Evolutionary conservation across 306 rosid genomes (phyloP).

Genomic region (Sicyos edulis): DNA sequence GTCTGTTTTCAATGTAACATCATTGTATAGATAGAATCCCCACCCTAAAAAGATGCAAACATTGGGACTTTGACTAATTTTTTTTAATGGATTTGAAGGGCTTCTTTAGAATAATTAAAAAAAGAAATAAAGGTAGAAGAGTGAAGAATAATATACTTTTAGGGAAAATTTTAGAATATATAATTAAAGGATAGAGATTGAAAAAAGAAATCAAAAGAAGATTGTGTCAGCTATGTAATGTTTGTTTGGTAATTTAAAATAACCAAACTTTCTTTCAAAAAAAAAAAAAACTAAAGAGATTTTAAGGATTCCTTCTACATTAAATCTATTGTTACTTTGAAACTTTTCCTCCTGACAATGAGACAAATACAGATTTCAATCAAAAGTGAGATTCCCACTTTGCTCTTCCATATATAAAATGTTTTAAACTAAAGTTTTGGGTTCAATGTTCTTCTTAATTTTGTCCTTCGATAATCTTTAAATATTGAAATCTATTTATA

Average conservation of each 20-base stretch:
- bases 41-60: constrained; percentile 13
- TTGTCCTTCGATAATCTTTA: background rate
- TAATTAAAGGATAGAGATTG: background rate
- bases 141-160: constrained; percentile 1
- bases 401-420: no score
- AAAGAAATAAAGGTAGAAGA: background rate
- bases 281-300: no score
- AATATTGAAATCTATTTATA: background rate
- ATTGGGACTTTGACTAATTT: background rate
- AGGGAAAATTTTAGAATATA: background rate
- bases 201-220: constrained; percentile 6
- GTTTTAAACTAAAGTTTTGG: background rate
- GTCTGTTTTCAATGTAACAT: background rate
- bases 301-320: background rate
- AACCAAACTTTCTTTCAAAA: no score
- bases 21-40: background rate
- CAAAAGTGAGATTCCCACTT: constrained; percentile 3
- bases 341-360: constrained; percentile 1
- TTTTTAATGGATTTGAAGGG: background rate
- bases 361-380: background rate
- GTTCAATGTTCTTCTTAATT: background rate
- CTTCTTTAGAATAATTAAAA: background rate
- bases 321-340: background rate
- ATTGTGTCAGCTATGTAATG: background rate
- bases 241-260: constrained; percentile 3